Percentiles rank a stretch among this genome's conserved stretches.
Evolutionary conservation across 192 early-diverging fungal genomes (phyloP).

Genomic region (Diversispora eburnea): DNA sequence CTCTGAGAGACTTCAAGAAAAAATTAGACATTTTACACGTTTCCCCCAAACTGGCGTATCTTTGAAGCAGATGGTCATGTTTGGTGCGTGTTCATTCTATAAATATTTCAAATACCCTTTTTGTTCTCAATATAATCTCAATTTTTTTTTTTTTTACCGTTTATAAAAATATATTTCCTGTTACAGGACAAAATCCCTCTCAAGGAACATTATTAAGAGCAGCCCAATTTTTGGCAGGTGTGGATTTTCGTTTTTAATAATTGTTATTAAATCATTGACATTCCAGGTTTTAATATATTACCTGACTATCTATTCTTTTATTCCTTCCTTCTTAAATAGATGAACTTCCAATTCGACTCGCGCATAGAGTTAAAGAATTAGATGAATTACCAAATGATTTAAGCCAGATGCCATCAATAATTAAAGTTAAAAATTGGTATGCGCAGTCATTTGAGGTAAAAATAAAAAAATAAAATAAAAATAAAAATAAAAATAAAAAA

Average conservation of each 20-base stretch:
- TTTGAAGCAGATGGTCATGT: slow-evolving; percentile 92
- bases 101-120: not conserved
- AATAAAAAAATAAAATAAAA: not conserved
- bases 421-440: slow-evolving; percentile 94
- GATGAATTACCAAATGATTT: slow-evolving; percentile 84
- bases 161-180: too few relatives aligned
- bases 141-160: not conserved
- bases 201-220: slow-evolving; percentile 71
- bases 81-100: slow-evolving; percentile 52
- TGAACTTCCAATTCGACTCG: slow-evolving; percentile 91
- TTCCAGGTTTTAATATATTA: not conserved
- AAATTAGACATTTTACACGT: slow-evolving; percentile 73
- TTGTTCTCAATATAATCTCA: not conserved
- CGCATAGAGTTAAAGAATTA: slow-evolving; percentile 92
- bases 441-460: slow-evolving; percentile 79
- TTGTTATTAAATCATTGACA: too few relatives aligned
- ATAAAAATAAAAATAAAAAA: not conserved
- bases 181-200: slow-evolving; percentile 64
- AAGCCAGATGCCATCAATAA: slow-evolving; percentile 85
- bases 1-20: slow-evolving; percentile 61
- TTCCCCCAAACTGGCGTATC: slow-evolving; percentile 93
- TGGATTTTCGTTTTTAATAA: not conserved
- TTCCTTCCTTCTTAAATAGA: slow-evolving; percentile 33
- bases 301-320: not conserved
- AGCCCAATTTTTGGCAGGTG: slow-evolving; percentile 70